A percentile compares a stretch with the other conserved stretches of the same genome.
phyloP scores from a whole-genome alignment of 192 early-diverging fungal species.

The Coemansia sp. region DNA sequence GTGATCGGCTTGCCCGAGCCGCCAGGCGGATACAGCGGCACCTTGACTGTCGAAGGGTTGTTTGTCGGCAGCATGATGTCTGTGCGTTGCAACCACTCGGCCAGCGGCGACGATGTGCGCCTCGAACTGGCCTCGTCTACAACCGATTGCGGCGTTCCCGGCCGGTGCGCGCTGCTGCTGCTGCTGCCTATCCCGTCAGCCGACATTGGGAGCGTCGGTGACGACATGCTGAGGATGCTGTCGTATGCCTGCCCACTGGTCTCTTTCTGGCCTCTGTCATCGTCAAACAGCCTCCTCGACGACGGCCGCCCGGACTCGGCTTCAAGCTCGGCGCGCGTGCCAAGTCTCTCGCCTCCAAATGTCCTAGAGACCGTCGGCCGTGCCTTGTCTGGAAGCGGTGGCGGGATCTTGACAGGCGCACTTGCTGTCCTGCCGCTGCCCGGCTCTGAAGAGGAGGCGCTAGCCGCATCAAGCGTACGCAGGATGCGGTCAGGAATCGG shows the following conservation, averaged over 20 bases:
- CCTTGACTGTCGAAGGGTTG: constrained; percentile 26
- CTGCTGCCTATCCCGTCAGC: constrained; percentile 8
- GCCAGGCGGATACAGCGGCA: constrained; percentile 28
- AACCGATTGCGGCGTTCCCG: constrained; percentile 14
- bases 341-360: constrained; percentile 28
- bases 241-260: background rate
- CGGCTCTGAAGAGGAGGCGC: background rate
- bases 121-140: background rate
- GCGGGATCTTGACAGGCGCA: constrained; percentile 10
- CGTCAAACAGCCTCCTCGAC: constrained; percentile 33
- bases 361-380: constrained; percentile 34
- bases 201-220: constrained; percentile 8
- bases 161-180: constrained; percentile 7
- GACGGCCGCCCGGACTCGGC: constrained; percentile 39
- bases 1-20: constrained; percentile 22
- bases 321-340: constrained; percentile 23
- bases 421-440: constrained; percentile 6
- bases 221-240: constrained; percentile 17
- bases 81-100: constrained; percentile 50
- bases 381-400: constrained; percentile 38
- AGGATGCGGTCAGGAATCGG: constrained; percentile 38
- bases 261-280: background rate
- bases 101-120: constrained; percentile 14
- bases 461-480: constrained; percentile 25
- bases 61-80: constrained; percentile 36